Conservation (phyloP, 208 protist species). For the Strigomonas culicis region DNA sequence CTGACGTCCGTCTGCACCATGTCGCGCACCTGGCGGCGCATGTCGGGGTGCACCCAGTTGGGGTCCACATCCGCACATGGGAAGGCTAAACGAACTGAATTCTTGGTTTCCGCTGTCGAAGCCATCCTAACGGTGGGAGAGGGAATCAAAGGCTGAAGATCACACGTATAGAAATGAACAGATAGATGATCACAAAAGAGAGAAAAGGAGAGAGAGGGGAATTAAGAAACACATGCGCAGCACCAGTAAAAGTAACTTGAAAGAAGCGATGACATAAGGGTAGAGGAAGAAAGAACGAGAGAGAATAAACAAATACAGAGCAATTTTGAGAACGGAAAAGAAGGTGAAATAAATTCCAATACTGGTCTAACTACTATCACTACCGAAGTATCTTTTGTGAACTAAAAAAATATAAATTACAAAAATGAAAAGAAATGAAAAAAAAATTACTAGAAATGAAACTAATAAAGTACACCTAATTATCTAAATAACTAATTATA, state of each 20-base stretch:
- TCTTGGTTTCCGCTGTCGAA: background rate
- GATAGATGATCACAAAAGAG: background rate
- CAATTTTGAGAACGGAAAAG: background rate
- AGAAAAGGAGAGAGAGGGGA: background rate
- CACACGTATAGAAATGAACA: too few relatives aligned
- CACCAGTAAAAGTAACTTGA: too few relatives aligned
- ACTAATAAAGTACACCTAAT: background rate
- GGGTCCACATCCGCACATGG: constrained; percentile 19
- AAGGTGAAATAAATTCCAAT: background rate
- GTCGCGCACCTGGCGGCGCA: constrained; percentile 36
- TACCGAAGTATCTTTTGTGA: background rate
- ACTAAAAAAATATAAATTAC: constrained; percentile 19
- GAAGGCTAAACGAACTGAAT: background rate
- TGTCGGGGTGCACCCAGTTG: constrained; percentile 67
- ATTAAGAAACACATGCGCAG: background rate
- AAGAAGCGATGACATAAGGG: background rate
- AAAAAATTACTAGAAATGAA: background rate
- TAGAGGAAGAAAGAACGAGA: background rate
- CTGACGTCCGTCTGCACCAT: constrained; percentile 7
- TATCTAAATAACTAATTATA: background rate
- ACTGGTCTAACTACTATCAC: background rate
- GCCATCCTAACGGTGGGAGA: background rate
- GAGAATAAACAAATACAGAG: constrained; percentile 13
- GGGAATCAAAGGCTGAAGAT: background rate
- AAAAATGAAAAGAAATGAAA: background rate